phyloP scores from a whole-genome alignment of 306 rosid species.

The Mimosa bimucronata region DNA sequence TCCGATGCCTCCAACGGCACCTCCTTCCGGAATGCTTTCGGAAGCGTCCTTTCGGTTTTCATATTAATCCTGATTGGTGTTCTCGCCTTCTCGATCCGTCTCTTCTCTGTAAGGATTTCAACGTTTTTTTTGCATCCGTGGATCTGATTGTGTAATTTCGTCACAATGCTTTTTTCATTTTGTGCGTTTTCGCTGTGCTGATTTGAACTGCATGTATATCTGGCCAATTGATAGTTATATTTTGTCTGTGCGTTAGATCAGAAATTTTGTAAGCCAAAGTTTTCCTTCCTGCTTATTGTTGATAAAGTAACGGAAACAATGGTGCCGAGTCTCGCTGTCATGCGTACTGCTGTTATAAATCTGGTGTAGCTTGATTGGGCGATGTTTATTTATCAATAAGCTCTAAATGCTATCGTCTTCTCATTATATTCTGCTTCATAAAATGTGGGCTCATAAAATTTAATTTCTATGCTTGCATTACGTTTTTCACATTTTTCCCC shows the following conservation, averaged over 20 bases:
- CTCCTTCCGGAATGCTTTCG: conserved; percentile 76
- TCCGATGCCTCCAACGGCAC: conserved; percentile 56
- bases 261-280: neutral
- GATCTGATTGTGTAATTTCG: conserved; percentile 48
- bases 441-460: neutral
- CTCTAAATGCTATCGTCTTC: neutral
- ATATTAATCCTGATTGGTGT: conserved; percentile 94
- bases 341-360: neutral
- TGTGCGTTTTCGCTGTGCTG: conserved; percentile 6
- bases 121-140: conserved; percentile 10
- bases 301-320: neutral
- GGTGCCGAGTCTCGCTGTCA: conserved; percentile 16
- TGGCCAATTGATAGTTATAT: conserved; percentile 19
- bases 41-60: conserved; percentile 79
- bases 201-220: conserved; percentile 11
- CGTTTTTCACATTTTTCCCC: neutral
- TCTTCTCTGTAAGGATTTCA: conserved; percentile 83
- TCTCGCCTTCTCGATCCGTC: conserved; percentile 98
- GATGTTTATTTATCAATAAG: neutral
- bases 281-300: neutral
- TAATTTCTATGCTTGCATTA: neutral
- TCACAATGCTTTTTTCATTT: neutral
- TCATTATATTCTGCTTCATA: neutral
- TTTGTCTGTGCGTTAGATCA: neutral
- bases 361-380: conserved; percentile 13